Evolutionary conservation across 2,329 filamentous ascomycete genomes (phyloP), one percentile per base, ranked within the genome.

Genomic region (Didymella arachidicola): DNA sequence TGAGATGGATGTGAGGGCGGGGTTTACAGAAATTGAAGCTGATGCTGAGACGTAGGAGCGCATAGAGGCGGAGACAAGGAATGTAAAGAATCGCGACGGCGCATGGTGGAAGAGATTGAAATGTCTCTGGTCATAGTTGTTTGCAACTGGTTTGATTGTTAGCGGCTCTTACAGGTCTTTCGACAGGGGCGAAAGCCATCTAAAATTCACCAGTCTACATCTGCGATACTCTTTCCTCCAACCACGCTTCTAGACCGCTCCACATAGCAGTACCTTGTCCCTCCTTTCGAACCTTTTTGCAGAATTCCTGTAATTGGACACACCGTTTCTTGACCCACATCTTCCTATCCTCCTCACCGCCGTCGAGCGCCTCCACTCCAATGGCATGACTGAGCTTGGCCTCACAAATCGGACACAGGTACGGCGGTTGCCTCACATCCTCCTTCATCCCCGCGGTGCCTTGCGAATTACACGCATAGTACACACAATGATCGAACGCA

Each of bases 401-500:
- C 54, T 85, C 69, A 63, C 87, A 87, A 0, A 89, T 78, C 0
- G 83, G 85, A 63, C 87, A 89, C 3, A 89, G 65, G 63, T 87
- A 89, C 1, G 86, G 86, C 25, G 87, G 86, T 67, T 89, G 86
- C 41, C 86, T 75, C 2, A 81, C 78, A 67, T 89, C 87, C 70
- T 89, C 87, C 0, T 73, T 77, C 38, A 88, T 77, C 1, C 81
- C 79, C 0, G 82, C 81, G 0, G 84, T 86, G 4, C 84, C 81
- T 68, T 89, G 87, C 86, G 89, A 88, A 2, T 81, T 79, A 63
- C 87, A 90, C 0, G 87, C 85, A 63, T 86, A 88, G 65, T 86
- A 89, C 0, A 83, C 77, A 68, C 89, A 91, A 69, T 91, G 88
- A 7, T 74, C 87, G 14, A 91, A 59, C 1, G 84, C 86, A 36